Percentiles rank a stretch among this genome's conserved stretches.
Conservation (phyloP, 306 rosid genomes). For the Canavalia ensiformis region DNA sequence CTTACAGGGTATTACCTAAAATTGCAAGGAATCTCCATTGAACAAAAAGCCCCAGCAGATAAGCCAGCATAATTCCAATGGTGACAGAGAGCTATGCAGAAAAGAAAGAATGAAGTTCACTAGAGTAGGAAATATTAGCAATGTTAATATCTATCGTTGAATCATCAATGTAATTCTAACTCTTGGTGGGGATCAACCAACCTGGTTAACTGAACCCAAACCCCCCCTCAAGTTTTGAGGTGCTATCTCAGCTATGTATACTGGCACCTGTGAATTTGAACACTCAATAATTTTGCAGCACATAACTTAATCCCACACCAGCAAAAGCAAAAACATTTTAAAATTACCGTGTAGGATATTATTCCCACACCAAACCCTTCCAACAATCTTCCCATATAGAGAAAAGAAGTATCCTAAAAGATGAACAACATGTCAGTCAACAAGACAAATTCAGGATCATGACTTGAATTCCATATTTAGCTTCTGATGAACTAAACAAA, state of each 20-base stretch:
- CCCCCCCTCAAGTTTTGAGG: constrained; percentile 92
- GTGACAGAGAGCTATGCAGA: constrained; percentile 87
- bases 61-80: constrained; percentile 90
- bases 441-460: not conserved
- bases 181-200: constrained; percentile 51
- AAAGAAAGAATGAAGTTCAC: constrained; percentile 35
- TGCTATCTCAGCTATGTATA: constrained; percentile 93
- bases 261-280: constrained; percentile 74
- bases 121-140: constrained; percentile 3
- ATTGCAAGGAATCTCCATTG: constrained; percentile 95
- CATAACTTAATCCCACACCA: constrained; percentile 44
- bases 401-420: constrained; percentile 87
- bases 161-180: constrained; percentile 8
- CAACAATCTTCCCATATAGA: constrained; percentile 95
- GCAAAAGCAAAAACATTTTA: constrained; percentile 6
- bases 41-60: constrained; percentile 92
- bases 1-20: constrained; percentile 69
- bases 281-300: constrained; percentile 35
- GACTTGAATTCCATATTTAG: constrained; percentile 13
- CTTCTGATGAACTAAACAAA: constrained; percentile 7
- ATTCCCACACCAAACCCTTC: constrained; percentile 99
- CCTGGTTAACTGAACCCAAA: constrained; percentile 91
- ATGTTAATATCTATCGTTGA: not conserved
- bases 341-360: constrained; percentile 84
- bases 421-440: constrained; percentile 31